Evolutionary conservation across 257 asterid species (phyloP), one percentile per base, ranked within the genome.

Genomic region (Gentiana straminea): DNA sequence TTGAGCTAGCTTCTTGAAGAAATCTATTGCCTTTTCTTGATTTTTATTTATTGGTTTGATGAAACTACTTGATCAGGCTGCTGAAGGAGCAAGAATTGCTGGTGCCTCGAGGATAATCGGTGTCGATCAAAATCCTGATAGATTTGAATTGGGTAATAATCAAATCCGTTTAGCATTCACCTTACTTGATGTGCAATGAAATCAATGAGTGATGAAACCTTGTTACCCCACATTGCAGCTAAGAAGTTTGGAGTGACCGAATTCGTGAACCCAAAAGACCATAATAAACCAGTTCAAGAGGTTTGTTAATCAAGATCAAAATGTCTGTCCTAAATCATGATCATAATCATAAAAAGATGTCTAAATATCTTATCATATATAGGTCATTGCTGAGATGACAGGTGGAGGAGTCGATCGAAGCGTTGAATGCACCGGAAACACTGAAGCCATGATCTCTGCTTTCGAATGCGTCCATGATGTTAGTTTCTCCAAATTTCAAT

Each of bases 21-120:
- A 44, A 57, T 13, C 10, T 36, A 9, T 8, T 38, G 3, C 11
- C 7, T 13, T 41, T 33, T 24, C n/a, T 37, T 35, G 7, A 56
- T 13, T 34, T 24, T 38, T 24, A 7, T 54, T 39, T 49, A n/a
- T 44, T 33, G 9, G 2, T 33, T 15, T 56, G 41, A 3, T 10
- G 15, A 10, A 41, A 41, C 7, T 41, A 10, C 46, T 56, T 15
- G 37, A n/a, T 8, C 63, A 84, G 94, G 96, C 96, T 59, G 92
- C 96, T 13, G 91, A 86, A 75, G 85, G 96, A 54, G 86, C 94
- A 0, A 71, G 92, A 58, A 52, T 86, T 34, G 83, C 92, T n/a
- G 94, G 89, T n/a, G 89, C 94, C 61, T 79, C 94, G 33, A 76
- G 96, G 72, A 71, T 86, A 1, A 81, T 86, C 37, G 96, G 96